Conservation (phyloP, 2,329 filamentous ascomycete genomes). For the Cercospora sesami region DNA sequence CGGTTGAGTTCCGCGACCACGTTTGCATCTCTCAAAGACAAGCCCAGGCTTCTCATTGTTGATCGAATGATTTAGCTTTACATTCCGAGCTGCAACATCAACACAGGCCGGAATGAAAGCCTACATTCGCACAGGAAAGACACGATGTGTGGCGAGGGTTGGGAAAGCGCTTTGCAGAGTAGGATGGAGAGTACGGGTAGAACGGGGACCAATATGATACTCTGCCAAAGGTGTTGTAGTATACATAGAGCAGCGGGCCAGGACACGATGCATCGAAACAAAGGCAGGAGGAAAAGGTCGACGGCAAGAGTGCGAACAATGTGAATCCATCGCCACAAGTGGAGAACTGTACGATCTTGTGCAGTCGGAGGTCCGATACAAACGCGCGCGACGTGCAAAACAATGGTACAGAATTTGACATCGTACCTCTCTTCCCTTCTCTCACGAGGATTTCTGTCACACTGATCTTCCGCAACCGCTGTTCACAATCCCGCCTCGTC, state of each 20-base stretch:
- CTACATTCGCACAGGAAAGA: neutral
- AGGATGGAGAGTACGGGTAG: neutral
- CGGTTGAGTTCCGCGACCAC: neutral
- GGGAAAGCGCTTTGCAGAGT: neutral
- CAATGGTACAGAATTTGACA: neutral
- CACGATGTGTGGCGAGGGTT: neutral
- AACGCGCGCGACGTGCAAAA: neutral
- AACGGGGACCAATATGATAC: neutral
- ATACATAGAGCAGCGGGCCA: neutral
- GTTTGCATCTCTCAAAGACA: neutral
- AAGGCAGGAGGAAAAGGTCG: neutral
- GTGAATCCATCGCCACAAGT: neutral
- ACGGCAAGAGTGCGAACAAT: too few relatives aligned
- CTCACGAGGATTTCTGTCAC: neutral
- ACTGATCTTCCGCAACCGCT: neutral
- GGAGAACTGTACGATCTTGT: neutral
- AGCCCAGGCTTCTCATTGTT: neutral
- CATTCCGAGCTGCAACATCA: neutral
- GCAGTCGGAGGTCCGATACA: neutral
- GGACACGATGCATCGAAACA: neutral
- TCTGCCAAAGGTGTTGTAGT: neutral
- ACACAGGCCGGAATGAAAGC: neutral
- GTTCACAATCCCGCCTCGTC: neutral
- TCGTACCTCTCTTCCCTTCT: neutral
- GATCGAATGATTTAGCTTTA: neutral